Evolutionary conservation across 768 basidiomycete genomes (phyloP), one percentile per base, ranked within the genome.

Genomic region (Cyathus striatus): DNA sequence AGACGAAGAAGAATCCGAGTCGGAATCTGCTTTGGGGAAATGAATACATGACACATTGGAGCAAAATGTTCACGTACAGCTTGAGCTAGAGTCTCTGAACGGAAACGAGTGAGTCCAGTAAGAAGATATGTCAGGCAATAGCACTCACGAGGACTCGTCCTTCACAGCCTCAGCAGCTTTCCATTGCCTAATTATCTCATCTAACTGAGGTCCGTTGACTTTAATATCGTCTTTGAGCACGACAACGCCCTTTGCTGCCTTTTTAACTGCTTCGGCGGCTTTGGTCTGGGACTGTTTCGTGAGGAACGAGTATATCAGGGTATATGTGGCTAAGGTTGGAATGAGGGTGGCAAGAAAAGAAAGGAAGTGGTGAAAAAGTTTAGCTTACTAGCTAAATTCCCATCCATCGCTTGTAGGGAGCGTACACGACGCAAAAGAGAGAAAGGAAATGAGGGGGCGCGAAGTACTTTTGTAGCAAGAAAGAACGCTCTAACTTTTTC

Each of bases 301-400:
- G 26, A 93, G 70, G 63, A 92, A 93, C 6, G 78, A 66, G 55
- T 90, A 75, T 45, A 93, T 80, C 39, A 90, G 64, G 51, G 78
- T 74, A 68, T 90, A 93, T 3, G 86, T 83, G 18, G 72, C 90
- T 90, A 55, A 17, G 47, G 27, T 40, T 27, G 41, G 33, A 41
- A 6, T 38, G 22, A 34, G 41, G 51, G n/a, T n/a, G n/a, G n/a
- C n/a, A n/a, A n/a, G n/a, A n/a, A 33, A 43, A 27, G 42, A 41
- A 42, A 16, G 47, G 27, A 38, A 37, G n/a, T 40, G 18, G n/a
- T 38, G 18, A 7, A 21, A 23, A 5, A 27, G 10, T 7, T 32
- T 23, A 26, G 53, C 74, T 47, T 64, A 83, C 82, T 66, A 25
- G 76, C 79, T 24, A 79, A 61, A 57, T 69, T 68, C 30, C 62